Evolutionary conservation across 169 alveolate genomes (phyloP), one percentile per base, ranked within the genome.

Genomic region (Plasmodium gaboni): DNA sequence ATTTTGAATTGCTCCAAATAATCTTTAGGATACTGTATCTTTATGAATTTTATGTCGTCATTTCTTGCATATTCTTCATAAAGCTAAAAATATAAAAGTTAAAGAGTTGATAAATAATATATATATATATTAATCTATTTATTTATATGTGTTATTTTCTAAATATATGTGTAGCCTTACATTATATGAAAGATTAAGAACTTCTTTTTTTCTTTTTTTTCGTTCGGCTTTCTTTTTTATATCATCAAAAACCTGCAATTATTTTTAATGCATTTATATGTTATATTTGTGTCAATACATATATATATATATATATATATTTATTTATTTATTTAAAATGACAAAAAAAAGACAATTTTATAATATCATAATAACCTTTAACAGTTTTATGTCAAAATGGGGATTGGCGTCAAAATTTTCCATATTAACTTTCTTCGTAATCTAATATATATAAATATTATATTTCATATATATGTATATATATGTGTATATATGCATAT

Each of bases 11-110:
- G 78, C 32, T 72, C 64, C 71, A 93, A 69, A 92, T 95, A 96
- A 28, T 92, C 97, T 60, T 93, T 88, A 44, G 93, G 92, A 67
- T 93, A 76, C n/a, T 92, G 94, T 48, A 89, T 89, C 42, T 97
- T 88, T 93, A 94, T 92, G 22, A 74, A 67, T 22, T 91, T 93
- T 59, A 96, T 88, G 51, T 83, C 94, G 9, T 63, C 85, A 55
- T 94, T 59, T 59, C 50, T 63, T 46, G 55, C 28, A 51, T 78
- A 78, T 65, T 78, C 89, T 44, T 26, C 68, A 26, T 64, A 78
- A 6, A 78, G 26, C 89, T 78, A 69, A 78, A 15, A 22, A 55
- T 22, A 28, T n/a, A 19, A 17, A 74, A 32, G 65, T 15, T 24
- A 61, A 61, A 60, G n/a, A 60, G 0, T 19, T 4, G 8, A 38